Conservation (phyloP, 192 early-diverging fungal species). For the Umbelopsis sp. region DNA sequence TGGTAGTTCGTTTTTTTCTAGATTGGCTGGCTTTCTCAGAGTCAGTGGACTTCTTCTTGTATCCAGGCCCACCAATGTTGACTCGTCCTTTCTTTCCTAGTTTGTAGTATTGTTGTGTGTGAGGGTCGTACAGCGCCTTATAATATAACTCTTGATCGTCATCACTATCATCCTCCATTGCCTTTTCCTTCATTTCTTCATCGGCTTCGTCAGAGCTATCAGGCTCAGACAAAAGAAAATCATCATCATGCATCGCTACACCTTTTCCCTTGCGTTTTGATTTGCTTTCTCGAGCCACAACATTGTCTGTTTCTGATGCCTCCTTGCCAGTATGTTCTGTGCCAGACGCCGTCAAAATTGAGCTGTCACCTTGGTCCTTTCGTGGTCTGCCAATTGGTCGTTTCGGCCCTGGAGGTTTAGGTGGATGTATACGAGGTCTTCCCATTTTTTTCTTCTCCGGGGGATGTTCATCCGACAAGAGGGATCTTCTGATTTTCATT, state of each 20-base stretch:
- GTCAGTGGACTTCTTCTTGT: neutral
- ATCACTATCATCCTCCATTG: neutral
- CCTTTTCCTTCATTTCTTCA: neutral
- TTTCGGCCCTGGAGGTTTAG: neutral
- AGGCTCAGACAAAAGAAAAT: neutral
- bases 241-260: slow-evolving; percentile 1
- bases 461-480: neutral
- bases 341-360: neutral
- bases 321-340: neutral
- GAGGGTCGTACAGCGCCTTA: neutral
- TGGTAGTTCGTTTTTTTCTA: neutral
- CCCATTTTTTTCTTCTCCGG: neutral
- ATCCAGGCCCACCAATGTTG: slow-evolving; percentile 5
- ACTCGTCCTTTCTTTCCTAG: neutral
- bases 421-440: neutral
- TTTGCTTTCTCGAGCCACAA: neutral
- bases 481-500: neutral
- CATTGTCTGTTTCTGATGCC: neutral
- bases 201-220: slow-evolving; percentile 9
- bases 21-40: neutral
- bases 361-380: neutral
- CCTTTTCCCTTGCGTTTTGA: neutral
- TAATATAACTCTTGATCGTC: neutral
- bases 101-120: neutral
- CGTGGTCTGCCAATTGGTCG: neutral